phyloP scores from a whole-genome alignment of 2,329 filamentous ascomycete species.

The Talaromyces sp. region DNA sequence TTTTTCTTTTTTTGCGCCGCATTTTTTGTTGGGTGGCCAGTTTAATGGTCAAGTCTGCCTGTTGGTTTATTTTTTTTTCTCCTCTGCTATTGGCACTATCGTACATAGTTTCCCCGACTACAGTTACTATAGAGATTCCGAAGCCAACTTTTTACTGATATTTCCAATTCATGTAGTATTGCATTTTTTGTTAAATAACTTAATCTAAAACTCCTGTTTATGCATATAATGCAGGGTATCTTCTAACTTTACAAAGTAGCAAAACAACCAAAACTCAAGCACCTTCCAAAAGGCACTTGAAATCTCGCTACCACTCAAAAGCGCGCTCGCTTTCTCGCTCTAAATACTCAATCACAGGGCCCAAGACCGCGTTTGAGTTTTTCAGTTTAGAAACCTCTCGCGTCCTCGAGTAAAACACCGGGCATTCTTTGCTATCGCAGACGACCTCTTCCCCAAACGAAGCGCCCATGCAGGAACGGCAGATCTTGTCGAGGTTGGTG shows the following conservation, averaged over 20 bases:
- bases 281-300: not conserved
- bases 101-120: not conserved
- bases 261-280: not conserved
- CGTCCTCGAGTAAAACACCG: slow-evolving; percentile 68
- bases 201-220: not conserved
- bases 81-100: not conserved
- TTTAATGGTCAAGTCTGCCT: not conserved
- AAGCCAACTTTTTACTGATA: too few species aligned
- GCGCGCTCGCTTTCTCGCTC: slow-evolving; percentile 27
- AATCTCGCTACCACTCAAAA: slow-evolving; percentile 30
- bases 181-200: not conserved
- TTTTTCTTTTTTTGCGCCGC: not conserved
- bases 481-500: slow-evolving; percentile 63
- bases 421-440: slow-evolving; percentile 89
- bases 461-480: slow-evolving; percentile 72
- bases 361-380: slow-evolving; percentile 31
- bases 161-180: not conserved
- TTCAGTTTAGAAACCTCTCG: slow-evolving; percentile 32
- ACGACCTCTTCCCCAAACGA: slow-evolving; percentile 69
- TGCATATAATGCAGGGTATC: not conserved
- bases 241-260: not conserved
- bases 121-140: too few species aligned
- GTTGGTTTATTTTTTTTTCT: not conserved
- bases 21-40: not conserved
- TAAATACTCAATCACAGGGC: slow-evolving; percentile 32